A percentile compares a stretch with the other conserved stretches of the same genome.
phyloP scores from a whole-genome alignment of 176 grass and related monocot genomes.

The Chloris gayana region DNA sequence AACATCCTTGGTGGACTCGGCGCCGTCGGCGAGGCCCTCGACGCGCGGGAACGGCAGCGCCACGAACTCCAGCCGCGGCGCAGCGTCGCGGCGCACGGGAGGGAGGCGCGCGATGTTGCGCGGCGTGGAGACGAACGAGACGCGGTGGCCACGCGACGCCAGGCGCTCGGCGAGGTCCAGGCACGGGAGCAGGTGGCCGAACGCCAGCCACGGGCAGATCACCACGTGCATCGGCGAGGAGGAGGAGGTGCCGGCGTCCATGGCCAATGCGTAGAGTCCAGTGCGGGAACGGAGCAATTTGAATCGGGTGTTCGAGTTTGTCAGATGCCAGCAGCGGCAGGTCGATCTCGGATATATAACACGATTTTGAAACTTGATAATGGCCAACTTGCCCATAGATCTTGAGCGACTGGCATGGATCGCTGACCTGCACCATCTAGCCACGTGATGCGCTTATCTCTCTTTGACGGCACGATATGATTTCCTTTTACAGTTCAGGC shows the following conservation, averaged over 20 bases:
- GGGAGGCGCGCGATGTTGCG: constrained; percentile 1
- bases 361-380: too few species aligned
- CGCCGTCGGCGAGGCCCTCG: not conserved
- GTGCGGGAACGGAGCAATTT: too few species aligned
- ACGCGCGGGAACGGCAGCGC: constrained; percentile 3
- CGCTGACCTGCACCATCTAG: too few species aligned
- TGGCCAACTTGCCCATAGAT: too few species aligned
- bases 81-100: not conserved
- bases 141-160: not conserved
- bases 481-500: too few species aligned
- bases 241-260: not conserved
- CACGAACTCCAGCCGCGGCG: not conserved
- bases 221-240: not conserved
- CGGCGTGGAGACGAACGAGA: constrained; percentile 4
- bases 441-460: too few species aligned
- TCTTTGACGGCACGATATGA: too few species aligned
- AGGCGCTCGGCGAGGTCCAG: constrained; percentile 9
- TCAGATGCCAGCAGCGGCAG: too few species aligned
- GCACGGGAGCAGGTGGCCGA: not conserved
- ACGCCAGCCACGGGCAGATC: constrained; percentile 7
- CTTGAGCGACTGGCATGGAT: too few species aligned
- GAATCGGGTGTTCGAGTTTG: too few species aligned
- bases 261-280: not conserved
- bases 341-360: too few species aligned
- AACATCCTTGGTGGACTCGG: not conserved